Conservation (phyloP, 345 rosid species). For the Litchi chinensis region DNA sequence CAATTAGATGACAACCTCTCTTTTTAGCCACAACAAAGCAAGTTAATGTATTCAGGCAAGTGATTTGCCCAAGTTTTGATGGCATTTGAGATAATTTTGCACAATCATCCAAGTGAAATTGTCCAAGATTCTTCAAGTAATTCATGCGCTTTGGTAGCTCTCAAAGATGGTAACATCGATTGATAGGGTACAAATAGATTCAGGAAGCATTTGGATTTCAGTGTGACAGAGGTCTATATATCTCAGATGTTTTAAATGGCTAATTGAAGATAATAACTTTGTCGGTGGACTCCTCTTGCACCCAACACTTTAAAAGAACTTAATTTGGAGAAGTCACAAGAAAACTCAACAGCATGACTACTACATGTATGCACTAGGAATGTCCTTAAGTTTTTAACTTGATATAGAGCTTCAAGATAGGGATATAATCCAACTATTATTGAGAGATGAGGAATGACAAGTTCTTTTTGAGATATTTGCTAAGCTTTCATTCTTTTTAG, state of each 20-base stretch:
- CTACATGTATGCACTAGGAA: background rate
- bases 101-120: too few relatives aligned
- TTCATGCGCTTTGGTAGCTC: slow-evolving; percentile 8
- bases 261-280: background rate
- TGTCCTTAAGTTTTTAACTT: background rate
- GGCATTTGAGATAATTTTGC: too few relatives aligned
- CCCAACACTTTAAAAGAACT: background rate
- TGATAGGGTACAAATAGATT: background rate
- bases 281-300: accelerated
- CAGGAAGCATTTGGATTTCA: background rate
- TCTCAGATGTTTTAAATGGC: background rate
- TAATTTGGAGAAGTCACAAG: background rate
- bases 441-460: background rate
- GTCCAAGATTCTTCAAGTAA: slow-evolving; percentile 9
- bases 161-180: background rate
- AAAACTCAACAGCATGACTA: background rate
- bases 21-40: too few relatives aligned
- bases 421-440: background rate
- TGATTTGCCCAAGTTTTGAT: too few relatives aligned
- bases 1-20: too few relatives aligned
- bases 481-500: background rate
- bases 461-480: background rate
- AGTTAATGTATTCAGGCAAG: too few relatives aligned
- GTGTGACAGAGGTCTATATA: slow-evolving; percentile 1
- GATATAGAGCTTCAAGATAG: background rate